Evolutionary conservation across 768 basidiomycete genomes (phyloP).

Genomic region (Saitozyma podzolica): DNA sequence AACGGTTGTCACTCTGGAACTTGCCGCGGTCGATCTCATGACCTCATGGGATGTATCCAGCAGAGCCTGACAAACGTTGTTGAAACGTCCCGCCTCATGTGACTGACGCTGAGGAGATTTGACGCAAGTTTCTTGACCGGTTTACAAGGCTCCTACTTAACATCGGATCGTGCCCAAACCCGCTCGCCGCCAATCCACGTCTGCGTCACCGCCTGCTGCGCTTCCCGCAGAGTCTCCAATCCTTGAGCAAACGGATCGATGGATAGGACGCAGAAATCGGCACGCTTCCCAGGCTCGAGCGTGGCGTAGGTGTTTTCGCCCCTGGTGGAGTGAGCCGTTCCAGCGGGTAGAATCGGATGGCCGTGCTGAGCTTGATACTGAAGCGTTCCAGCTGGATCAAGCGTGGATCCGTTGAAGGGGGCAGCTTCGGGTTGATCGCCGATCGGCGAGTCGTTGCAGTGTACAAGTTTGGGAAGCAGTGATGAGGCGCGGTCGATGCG

Average conservation of each 20-base stretch:
- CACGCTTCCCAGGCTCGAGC: slow-evolving; percentile 8
- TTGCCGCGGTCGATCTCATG: no score
- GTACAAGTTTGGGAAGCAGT: slow-evolving; percentile 25
- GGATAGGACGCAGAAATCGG: slow-evolving; percentile 24
- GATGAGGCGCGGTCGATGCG: slow-evolving; percentile 22
- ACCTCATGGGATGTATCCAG: no score
- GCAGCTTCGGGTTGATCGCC: slow-evolving; percentile 12
- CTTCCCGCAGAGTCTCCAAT: slow-evolving; percentile 8
- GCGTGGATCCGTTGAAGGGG: not conserved
- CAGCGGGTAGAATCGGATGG: slow-evolving; percentile 10
- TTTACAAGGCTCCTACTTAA: no score
- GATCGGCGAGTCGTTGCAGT: slow-evolving; percentile 27
- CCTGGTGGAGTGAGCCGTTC: slow-evolving; percentile 11
- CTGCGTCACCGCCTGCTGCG: slow-evolving; percentile 18
- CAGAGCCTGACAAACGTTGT: no score
- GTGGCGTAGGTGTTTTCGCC: slow-evolving; percentile 3
- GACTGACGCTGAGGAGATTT: no score
- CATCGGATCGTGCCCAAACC: not conserved
- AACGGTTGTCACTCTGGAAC: no score
- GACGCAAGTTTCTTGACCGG: no score
- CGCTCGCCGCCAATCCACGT: slow-evolving; percentile 19
- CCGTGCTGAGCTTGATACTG: slow-evolving; percentile 1
- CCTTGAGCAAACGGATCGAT: slow-evolving; percentile 25
- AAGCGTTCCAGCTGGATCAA: slow-evolving; percentile 6
- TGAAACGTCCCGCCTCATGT: no score